Evolutionary conservation across 495 filamentous ascomycete species (phyloP).

Genomic region (Neurospora sp.): DNA sequence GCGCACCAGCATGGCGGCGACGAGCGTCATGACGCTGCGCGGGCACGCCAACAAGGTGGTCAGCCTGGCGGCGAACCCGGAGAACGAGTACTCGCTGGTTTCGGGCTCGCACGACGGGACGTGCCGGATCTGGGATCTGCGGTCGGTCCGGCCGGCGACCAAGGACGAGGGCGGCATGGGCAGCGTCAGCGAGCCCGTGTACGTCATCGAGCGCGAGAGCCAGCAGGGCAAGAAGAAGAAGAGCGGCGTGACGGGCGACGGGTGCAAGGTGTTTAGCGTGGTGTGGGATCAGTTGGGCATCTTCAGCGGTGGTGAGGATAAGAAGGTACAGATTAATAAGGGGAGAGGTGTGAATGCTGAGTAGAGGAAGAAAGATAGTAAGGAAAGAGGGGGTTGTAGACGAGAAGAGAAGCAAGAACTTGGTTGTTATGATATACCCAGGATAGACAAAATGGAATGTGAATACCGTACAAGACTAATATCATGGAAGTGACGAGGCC

Average conservation of each 20-base stretch:
- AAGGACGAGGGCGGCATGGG: slow-evolving; percentile 45
- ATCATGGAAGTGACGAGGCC: background rate
- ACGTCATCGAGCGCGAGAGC: slow-evolving; percentile 69
- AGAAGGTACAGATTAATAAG: slow-evolving; percentile 80
- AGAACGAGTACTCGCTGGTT: slow-evolving; percentile 69
- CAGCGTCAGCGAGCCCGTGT: slow-evolving; percentile 67
- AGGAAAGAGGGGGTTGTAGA: no score
- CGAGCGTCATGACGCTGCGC: slow-evolving; percentile 75
- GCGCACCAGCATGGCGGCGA: slow-evolving; percentile 57
- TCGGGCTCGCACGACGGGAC: slow-evolving; percentile 84
- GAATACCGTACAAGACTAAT: background rate
- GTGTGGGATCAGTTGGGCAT: slow-evolving; percentile 86
- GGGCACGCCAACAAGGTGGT: slow-evolving; percentile 83
- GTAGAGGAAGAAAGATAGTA: background rate
- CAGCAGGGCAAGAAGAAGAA: slow-evolving; percentile 52
- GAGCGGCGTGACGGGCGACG: slow-evolving; percentile 56
- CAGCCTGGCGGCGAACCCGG: slow-evolving; percentile 56
- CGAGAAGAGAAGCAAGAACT: background rate
- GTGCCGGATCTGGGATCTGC: slow-evolving; percentile 84
- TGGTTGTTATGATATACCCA: slow-evolving; percentile 7
- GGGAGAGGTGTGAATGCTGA: slow-evolving; percentile 33
- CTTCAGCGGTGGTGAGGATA: slow-evolving; percentile 86
- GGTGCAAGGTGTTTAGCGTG: slow-evolving; percentile 83
- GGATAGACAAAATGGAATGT: slow-evolving; percentile 3
- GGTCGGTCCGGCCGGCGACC: slow-evolving; percentile 57